phyloP scores from a whole-genome alignment of 257 asterid species.

The Solanum ahanhuiri region DNA sequence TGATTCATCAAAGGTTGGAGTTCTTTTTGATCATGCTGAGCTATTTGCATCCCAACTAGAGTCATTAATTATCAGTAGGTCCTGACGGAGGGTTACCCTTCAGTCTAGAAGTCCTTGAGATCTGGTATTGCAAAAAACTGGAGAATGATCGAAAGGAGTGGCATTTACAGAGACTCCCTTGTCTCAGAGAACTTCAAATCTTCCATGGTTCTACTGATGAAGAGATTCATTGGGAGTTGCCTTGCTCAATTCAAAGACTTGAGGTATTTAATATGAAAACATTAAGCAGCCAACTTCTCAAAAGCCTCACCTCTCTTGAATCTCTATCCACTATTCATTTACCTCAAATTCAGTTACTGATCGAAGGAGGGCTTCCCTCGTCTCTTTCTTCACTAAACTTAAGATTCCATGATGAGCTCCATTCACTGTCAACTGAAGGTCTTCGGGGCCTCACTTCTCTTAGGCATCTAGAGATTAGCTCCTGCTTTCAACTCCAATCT shows the following conservation, averaged over 20 bases:
- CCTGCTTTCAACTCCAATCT: background rate
- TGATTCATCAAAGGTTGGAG: background rate
- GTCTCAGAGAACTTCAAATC: background rate
- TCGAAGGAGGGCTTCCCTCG: background rate
- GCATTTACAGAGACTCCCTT: background rate
- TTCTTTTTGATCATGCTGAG: background rate
- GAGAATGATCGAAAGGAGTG: background rate
- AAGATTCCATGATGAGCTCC: accelerated
- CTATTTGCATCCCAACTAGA: background rate
- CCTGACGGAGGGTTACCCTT: background rate
- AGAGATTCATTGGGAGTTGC: background rate
- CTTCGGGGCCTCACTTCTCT: conserved; percentile 1
- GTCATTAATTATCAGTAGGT: no score
- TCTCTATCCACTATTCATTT: accelerated
- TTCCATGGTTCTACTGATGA: background rate
- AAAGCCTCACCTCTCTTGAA: background rate
- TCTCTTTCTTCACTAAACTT: background rate
- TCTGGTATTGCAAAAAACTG: background rate
- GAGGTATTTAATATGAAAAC: accelerated
- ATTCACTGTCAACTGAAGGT: background rate
- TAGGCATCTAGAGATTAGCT: accelerated
- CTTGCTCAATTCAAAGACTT: background rate
- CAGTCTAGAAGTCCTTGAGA: background rate
- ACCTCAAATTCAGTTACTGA: background rate
- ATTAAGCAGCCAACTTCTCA: background rate